Conservation (phyloP, 1,139 yeast species). For the Hansenula lynferdii region DNA sequence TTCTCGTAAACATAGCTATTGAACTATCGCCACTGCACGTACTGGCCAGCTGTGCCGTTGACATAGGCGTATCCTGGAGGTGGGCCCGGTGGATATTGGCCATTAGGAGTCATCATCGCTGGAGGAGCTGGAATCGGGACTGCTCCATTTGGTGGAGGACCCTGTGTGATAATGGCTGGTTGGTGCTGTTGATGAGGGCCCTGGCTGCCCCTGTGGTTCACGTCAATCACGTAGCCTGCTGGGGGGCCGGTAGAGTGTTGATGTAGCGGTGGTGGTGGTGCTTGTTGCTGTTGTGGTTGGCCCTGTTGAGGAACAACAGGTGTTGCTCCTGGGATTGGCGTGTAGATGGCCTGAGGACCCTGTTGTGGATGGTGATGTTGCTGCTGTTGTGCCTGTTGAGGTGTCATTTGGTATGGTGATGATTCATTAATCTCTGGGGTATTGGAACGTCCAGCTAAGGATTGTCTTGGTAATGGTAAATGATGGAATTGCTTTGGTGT, state of each 20-base stretch:
- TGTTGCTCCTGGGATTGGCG: slow-evolving; percentile 2
- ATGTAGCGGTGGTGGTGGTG: not conserved
- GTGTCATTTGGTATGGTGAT: not conserved
- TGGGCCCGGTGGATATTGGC: slow-evolving; percentile 6
- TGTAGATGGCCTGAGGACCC: not conserved
- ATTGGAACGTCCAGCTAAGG: slow-evolving; percentile 11
- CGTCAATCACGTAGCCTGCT: not conserved
- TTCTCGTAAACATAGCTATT: not conserved
- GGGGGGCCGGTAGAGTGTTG: slow-evolving; percentile 3
- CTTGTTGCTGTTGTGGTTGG: not conserved
- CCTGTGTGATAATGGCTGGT: not conserved
- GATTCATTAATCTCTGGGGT: slow-evolving; percentile 7
- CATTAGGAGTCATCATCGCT: not conserved
- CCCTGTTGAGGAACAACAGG: slow-evolving; percentile 1
- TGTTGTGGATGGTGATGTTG: not conserved
- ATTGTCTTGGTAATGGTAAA: slow-evolving; percentile 20
- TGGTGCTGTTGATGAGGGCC: slow-evolving; percentile 4
- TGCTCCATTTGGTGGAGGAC: not conserved
- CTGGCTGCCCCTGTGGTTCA: not conserved
- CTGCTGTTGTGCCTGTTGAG: not conserved
- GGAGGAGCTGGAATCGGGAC: slow-evolving; percentile 1
- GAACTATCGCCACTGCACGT: slow-evolving; percentile 10
- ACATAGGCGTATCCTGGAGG: slow-evolving; percentile 8
- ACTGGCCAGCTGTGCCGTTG: slow-evolving; percentile 1
- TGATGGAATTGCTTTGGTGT: slow-evolving; percentile 19